Base-by-base conservation (phyloP, 805 yeast species). In the Wickerhamiella nectarea region DNA sequence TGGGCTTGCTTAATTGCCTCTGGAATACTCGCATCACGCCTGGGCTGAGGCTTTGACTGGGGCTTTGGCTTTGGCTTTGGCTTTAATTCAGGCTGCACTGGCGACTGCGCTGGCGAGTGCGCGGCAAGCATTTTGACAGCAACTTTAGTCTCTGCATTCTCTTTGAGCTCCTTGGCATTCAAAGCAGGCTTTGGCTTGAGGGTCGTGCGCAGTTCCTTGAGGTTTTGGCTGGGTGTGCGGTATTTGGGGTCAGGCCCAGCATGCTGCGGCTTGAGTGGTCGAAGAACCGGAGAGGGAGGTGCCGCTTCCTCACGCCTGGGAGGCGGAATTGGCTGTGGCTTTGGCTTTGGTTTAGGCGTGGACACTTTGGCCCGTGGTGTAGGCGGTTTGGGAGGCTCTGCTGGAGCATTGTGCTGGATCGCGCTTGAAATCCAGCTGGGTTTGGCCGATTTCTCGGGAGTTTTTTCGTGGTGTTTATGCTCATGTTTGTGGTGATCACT, bases 351-450 rank as follows among this genome's bases (percentile, higher is more conserved):
- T 34, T 6, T 17, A 8, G 35, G 21, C 11, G 35, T 2, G 3
- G 35, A 11, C 21, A 12, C n/a, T 33, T 20, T 12, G 4, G 20
- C 8, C 21, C 21, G 9, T 33, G 35, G 17, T 2, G 12, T 12
- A 3, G 35, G 35, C 21, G 21, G 35, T 18, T 17, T 33, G 21
- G 35, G 35, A n/a, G 12, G 11, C 21, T 17, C 21, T 12, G 11
- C 17, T 6, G 35, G 19, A 8, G 35, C 12, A 33, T 6, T 18
- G 11, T 33, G 21, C 35, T 33, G 21, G 11, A 34, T 40, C 21
- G 42, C 42, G 12, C 43, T 40, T 17, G 43, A 40, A 15, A 40
- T 33, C 43, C 43, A 39, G 15, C 36, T 21, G 20, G 42, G 42
- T 14, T 39, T 39, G n/a, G 42, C 20, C 7, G 24, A 5, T 8